Evolutionary conservation across 2,329 filamentous ascomycete genomes (phyloP), one percentile per base, ranked within the genome.

Genomic region (Cylindrodendrum hubeiense): DNA sequence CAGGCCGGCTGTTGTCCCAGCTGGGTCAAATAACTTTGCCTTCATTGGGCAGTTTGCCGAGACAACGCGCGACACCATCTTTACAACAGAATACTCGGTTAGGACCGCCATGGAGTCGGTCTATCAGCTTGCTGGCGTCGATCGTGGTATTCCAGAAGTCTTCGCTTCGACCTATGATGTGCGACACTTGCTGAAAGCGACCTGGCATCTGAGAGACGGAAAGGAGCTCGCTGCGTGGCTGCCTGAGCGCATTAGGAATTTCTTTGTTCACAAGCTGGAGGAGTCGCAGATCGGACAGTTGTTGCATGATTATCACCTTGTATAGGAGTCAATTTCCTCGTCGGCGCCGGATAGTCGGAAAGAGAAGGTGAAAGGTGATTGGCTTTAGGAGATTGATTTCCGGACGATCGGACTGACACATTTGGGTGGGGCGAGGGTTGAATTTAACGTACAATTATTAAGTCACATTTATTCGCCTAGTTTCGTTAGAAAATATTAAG

Each of bases 61-160:
- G 55, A 67, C 65, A 19, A 67, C 65, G n/a, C 57, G 65, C 8
- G 65, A 67, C 39, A 56, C 53, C 65, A 67, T 67, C 24, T 70
- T 71, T 41, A 70, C 67, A 3, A 70, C 68, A 8, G 66, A 83
- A 56, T 83, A 83, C 66, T 78, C 76, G 5, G 75, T 76, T 9
- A 70, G 75, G 7, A 76, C 75, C 1, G 80, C 76, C 24, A 79
- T 81, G 75, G 77, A 81, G 71, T 79, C 81, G 2, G 78, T 81
- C 9, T 71, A 70, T 26, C 65, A 66, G 49, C 68, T 70, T 15
- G 55, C 59, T 1, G 63, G 66, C 5, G 58, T 67, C 3, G 62
- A 67, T 22, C 57, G 62, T 0, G 65, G 62, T 28, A 37, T 67
- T 3, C 62, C 65, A n/a, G 65, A 67, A 33, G 65, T 67, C 10